Evolutionary conservation across 495 filamentous ascomycete genomes (phyloP).

Genomic region (Corynascus novoguineensis): DNA sequence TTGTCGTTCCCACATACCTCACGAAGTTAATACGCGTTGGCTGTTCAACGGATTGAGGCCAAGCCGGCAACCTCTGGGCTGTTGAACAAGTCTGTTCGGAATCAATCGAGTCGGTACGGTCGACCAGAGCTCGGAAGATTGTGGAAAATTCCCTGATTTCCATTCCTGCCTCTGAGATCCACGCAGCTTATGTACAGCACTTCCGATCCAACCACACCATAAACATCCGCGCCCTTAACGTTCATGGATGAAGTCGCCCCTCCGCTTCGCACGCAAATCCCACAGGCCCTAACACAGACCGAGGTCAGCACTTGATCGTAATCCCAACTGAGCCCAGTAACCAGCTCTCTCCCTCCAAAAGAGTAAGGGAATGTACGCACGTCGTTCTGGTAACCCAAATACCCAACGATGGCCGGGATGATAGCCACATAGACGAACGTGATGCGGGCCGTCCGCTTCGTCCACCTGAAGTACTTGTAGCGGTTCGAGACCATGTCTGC

Average conservation of each 20-base stretch:
- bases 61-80: no score
- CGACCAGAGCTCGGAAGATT: no score
- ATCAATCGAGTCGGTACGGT: no score
- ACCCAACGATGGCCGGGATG: conserved; percentile 63
- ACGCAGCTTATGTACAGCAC: conserved; percentile 30
- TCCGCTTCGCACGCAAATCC: conserved; percentile 79
- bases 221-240: conserved; percentile 46
- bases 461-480: conserved; percentile 95
- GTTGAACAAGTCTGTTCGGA: no score
- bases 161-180: background rate
- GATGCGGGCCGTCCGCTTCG: conserved; percentile 68
- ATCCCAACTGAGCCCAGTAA: background rate
- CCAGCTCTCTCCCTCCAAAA: background rate
- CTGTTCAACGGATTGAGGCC: no score
- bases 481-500: conserved; percentile 80
- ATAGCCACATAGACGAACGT: conserved; percentile 66
- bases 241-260: conserved; percentile 72
- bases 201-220: background rate
- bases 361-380: conserved; percentile 50
- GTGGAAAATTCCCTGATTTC: no score
- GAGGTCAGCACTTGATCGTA: background rate
- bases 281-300: conserved; percentile 64
- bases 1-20: no score
- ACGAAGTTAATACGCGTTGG: no score
- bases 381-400: conserved; percentile 70